Evolutionary conservation across 345 rosid species (phyloP).

Genomic region (Salix koriyanagi): DNA sequence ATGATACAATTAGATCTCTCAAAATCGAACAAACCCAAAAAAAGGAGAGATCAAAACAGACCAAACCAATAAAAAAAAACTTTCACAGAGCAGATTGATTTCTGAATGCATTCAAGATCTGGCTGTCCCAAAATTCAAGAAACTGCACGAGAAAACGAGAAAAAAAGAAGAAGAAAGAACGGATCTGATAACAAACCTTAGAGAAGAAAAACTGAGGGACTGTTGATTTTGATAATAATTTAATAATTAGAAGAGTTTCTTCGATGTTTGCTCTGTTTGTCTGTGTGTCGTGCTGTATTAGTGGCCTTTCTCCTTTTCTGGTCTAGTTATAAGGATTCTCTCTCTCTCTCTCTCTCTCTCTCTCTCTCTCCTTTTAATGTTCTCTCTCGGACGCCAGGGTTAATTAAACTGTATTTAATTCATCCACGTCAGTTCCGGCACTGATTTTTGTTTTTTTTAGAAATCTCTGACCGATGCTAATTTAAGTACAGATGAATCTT

Average conservation of each 20-base stretch:
- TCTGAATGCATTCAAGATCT: not conserved
- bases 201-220: not conserved
- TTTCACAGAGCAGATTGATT: not conserved
- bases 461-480: not conserved
- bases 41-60: not conserved
- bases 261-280: not conserved
- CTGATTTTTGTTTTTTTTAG: not conserved
- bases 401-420: constrained; percentile 6
- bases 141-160: not conserved
- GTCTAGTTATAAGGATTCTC: not conserved
- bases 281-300: not conserved
- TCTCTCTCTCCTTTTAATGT: too few species aligned
- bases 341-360: not conserved
- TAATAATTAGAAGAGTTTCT: not conserved
- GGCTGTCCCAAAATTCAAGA: not conserved
- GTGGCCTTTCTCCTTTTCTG: not conserved
- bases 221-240: not conserved
- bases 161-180: not conserved
- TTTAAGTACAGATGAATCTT: not conserved
- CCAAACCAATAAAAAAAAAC: not conserved
- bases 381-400: not conserved
- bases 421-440: constrained; percentile 4
- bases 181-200: not conserved
- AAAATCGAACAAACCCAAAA: not conserved
- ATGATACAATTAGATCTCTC: constrained; percentile 7